A percentile compares a stretch with the other conserved stretches of the same genome.
phyloP scores from a whole-genome alignment of 2,329 filamentous ascomycete genomes.

The Teratosphaeria zuluensis region DNA sequence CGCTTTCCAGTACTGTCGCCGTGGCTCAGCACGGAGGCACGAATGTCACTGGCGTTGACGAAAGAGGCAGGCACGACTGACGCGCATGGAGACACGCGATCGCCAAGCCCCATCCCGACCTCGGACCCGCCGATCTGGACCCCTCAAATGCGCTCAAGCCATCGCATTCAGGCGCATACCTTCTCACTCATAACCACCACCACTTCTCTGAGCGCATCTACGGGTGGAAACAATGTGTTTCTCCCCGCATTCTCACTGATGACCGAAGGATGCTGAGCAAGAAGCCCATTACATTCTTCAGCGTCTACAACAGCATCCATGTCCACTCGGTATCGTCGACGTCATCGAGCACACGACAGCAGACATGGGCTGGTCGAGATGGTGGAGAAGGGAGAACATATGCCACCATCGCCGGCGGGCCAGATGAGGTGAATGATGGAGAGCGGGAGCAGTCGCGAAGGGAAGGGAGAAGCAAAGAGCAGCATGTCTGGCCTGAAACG shows the following conservation, averaged over 20 bases:
- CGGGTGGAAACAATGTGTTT: constrained; percentile 11
- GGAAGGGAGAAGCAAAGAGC: constrained; percentile 13
- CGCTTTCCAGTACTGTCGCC: too few relatives aligned
- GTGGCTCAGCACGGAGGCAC: too few relatives aligned
- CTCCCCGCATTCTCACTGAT: constrained; percentile 4
- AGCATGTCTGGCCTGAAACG: constrained; percentile 21
- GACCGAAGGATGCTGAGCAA: constrained; percentile 28
- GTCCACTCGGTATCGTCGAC: constrained; percentile 24
- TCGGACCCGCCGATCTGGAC: not conserved
- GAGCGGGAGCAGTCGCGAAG: constrained; percentile 8
- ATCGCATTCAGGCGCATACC: not conserved
- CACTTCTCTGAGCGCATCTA: not conserved
- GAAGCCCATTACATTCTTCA: constrained; percentile 24
- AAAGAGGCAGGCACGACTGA: not conserved
- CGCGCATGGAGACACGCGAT: not conserved
- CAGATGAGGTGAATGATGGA: constrained; percentile 11
- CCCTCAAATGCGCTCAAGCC: not conserved
- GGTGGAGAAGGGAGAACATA: constrained; percentile 11
- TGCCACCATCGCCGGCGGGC: constrained; percentile 23
- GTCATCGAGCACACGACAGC: constrained; percentile 32
- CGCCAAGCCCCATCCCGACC: not conserved
- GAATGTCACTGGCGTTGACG: not conserved
- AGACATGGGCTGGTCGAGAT: constrained; percentile 15
- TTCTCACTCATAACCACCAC: not conserved
- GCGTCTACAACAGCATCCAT: constrained; percentile 20